Percentiles rank a stretch among this genome's conserved stretches.
Evolutionary conservation across 257 asterid genomes (phyloP).

Genomic region (Coffea eugenioides): DNA sequence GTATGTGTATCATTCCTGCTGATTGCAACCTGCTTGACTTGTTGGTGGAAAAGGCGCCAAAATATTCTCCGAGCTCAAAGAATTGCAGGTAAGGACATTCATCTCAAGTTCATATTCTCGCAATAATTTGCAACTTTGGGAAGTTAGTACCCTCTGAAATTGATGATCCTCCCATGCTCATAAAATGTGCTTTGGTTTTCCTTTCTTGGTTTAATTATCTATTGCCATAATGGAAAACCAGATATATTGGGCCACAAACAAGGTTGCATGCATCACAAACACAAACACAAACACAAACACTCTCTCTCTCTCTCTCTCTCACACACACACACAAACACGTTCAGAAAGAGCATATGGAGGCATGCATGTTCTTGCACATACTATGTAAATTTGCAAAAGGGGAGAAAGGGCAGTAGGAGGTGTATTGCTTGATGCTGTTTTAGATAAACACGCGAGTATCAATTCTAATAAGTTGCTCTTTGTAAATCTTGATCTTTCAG

Average conservation of each 20-base stretch:
- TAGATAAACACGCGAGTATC: not conserved
- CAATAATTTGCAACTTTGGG: not conserved
- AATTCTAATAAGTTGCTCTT: not conserved
- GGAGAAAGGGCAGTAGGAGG: not conserved
- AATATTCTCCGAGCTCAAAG: constrained; percentile 87
- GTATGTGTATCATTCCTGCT: constrained; percentile 50
- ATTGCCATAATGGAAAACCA: not conserved
- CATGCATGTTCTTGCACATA: not conserved
- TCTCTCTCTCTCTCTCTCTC: not conserved
- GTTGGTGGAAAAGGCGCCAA: constrained; percentile 97
- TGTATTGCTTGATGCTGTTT: not conserved
- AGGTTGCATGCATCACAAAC: not conserved
- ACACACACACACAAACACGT: not conserved
- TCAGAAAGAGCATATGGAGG: not conserved
- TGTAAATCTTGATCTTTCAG: constrained; percentile 35
- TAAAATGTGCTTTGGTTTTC: not conserved
- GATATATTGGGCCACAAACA: not conserved
- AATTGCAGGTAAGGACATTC: constrained; percentile 61
- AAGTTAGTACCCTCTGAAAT: not conserved
- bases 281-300: too few relatives aligned
- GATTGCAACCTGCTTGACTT: constrained; percentile 57
- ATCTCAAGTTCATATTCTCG: not conserved
- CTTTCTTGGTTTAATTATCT: not conserved
- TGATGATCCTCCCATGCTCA: not conserved
- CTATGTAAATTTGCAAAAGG: not conserved